phyloP scores from a whole-genome alignment of 2,329 filamentous ascomycete species.

The Cercospora citrullina region DNA sequence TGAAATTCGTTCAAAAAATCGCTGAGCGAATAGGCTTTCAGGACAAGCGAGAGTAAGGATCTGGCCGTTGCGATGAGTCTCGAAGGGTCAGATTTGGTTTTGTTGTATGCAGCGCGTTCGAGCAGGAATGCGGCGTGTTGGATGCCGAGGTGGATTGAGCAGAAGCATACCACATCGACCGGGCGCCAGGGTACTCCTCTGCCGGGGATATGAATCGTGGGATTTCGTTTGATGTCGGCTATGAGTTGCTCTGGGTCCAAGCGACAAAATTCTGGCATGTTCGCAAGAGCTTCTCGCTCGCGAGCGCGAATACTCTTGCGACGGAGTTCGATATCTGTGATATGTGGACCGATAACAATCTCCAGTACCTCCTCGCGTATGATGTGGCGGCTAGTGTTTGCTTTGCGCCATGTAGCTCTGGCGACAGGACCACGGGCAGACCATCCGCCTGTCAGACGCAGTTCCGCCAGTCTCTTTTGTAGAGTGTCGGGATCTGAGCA shows the following conservation, averaged over 20 bases:
- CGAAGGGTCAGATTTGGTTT: slow-evolving; percentile 14
- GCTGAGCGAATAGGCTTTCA: slow-evolving; percentile 16
- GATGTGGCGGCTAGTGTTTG: slow-evolving; percentile 3
- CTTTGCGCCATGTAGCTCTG: slow-evolving; percentile 26
- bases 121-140: slow-evolving; percentile 25
- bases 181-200: slow-evolving; percentile 20
- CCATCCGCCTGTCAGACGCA: slow-evolving; percentile 18
- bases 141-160: slow-evolving; percentile 14
- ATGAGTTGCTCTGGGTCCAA: slow-evolving; percentile 23
- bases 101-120: slow-evolving; percentile 24
- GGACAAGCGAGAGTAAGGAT: slow-evolving; percentile 20
- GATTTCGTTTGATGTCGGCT: slow-evolving; percentile 18
- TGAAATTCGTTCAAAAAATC: slow-evolving; percentile 25
- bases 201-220: slow-evolving; percentile 13
- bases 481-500: slow-evolving; percentile 12
- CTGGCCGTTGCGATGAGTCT: slow-evolving; percentile 19
- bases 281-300: slow-evolving; percentile 15
- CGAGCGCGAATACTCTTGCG: slow-evolving; percentile 16
- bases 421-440: slow-evolving; percentile 4
- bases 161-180: slow-evolving; percentile 21
- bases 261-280: slow-evolving; percentile 20
- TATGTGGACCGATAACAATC: slow-evolving; percentile 20
- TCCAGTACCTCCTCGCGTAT: slow-evolving; percentile 27
- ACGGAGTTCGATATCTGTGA: slow-evolving; percentile 18
- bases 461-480: slow-evolving; percentile 12